Evolutionary conservation across 163 green algal species (phyloP).

Genomic region (Chloroidium sp.): DNA sequence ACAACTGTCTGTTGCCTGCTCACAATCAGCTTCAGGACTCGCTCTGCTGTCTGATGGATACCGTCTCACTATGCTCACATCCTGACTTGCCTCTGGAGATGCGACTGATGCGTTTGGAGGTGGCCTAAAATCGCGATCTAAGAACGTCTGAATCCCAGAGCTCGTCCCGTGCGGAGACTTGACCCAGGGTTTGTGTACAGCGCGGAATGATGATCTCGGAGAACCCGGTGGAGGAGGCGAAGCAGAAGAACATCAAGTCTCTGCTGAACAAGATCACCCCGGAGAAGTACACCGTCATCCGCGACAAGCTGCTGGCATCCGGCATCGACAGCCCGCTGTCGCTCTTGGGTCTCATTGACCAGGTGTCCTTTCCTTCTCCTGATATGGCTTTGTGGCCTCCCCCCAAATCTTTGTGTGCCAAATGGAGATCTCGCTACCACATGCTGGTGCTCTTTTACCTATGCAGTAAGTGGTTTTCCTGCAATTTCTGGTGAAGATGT

Average conservation of each 20-base stretch:
- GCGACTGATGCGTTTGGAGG: no score
- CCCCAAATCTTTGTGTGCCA: no score
- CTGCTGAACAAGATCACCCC: slow-evolving; percentile 98
- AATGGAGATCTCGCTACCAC: no score
- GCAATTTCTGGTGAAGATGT: no score
- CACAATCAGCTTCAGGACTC: neutral
- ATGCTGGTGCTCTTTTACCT: neutral
- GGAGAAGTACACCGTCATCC: slow-evolving; percentile 90
- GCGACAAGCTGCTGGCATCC: slow-evolving; percentile 62
- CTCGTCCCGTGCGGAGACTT: neutral
- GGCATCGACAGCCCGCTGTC: slow-evolving; percentile 62
- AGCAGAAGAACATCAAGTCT: slow-evolving; percentile 84
- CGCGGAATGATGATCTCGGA: slow-evolving; percentile 46
- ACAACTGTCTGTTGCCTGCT: neutral
- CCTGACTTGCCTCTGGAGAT: neutral
- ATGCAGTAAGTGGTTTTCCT: neutral
- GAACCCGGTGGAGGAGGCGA: slow-evolving; percentile 86
- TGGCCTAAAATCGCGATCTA: neutral
- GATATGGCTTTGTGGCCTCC: no score
- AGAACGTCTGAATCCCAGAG: neutral
- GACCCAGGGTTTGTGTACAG: neutral
- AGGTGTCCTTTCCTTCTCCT: slow-evolving; percentile 26
- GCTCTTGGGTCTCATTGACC: slow-evolving; percentile 73
- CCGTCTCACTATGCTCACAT: neutral
- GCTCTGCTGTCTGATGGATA: neutral